Evolutionary conservation across 495 filamentous ascomycete species (phyloP), one percentile per base, ranked within the genome.

Genomic region (Aspergillus cavernicola): DNA sequence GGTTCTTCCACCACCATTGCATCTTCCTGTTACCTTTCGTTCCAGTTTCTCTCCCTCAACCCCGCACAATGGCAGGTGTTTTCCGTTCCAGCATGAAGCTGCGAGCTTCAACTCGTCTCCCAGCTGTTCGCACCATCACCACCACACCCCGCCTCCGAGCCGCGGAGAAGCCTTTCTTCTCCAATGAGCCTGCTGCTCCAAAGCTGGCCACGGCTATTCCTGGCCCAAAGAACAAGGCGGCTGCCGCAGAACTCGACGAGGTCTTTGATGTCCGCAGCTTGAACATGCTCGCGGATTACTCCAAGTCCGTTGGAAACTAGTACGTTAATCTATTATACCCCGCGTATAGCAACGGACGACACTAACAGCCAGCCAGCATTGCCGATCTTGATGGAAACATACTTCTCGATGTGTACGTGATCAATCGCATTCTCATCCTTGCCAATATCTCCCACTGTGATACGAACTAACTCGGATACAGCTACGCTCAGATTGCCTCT

Each of bases 401-500:
- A 31, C 71, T 90, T 31, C 73, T 90, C 12, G 87, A 91, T 72
- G 86, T 89, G 85, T 89, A 80, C 70, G 84, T 81, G 33, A 24
- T 45, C 43, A 20, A 33, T 55, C 31, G 29, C 12, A 36, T 8
- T 15, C 10, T n/a, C 12, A 11, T 28, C 56, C 12, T 26, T 23
- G 15, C 40, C 2, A 11, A 3, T 19, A 9, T 8, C 1, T 22
- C 12, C n/a, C 19, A 46, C 9, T 40, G 4, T 26, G 9, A 3
- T 5, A n/a, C 9, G 4, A 37, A 6, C 50, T 53, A 50, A 58
- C 38, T 13, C 28, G 12, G 48, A 41, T 49, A 50, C 58, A 90
- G 86, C 52, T 93, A 93, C 58, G 88, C 91, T 36, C 92, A 97
- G 73, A 97, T 97, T 64, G 93, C 93, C 59, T 97, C 92, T 20